A percentile compares a stretch with the other conserved stretches of the same genome.
phyloP scores from a whole-genome alignment of 2,329 filamentous ascomycete genomes.

The Dactylonectria estremocensis region DNA sequence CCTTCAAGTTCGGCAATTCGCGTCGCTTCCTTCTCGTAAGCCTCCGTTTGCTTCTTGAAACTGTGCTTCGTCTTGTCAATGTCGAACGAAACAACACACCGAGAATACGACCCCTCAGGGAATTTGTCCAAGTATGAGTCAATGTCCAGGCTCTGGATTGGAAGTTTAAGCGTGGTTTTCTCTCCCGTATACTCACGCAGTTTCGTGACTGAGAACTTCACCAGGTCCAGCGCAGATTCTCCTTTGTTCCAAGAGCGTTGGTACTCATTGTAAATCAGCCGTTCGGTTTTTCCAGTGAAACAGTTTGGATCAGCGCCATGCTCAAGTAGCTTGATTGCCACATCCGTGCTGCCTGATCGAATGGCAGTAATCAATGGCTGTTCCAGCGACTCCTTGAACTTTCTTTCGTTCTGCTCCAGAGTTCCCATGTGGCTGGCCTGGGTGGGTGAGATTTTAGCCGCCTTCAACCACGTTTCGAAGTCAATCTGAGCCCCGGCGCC shows the following conservation, averaged over 20 bases:
- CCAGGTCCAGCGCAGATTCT: conserved; percentile 72
- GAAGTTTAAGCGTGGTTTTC: conserved; percentile 31
- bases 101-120: conserved; percentile 70
- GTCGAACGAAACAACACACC: conserved; percentile 65
- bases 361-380: conserved; percentile 79
- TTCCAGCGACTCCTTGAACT: conserved; percentile 63
- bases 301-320: conserved; percentile 77
- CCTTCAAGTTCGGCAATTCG: conserved; percentile 36
- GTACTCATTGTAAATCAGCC: conserved; percentile 54
- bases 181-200: conserved; percentile 62
- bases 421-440: conserved; percentile 52
- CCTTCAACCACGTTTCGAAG: conserved; percentile 76
- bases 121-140: conserved; percentile 70
- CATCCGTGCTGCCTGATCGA: conserved; percentile 56
- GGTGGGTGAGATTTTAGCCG: conserved; percentile 62
- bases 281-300: conserved; percentile 60
- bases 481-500: conserved; percentile 74
- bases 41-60: conserved; percentile 50
- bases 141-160: conserved; percentile 54
- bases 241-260: conserved; percentile 55
- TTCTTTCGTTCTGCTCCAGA: conserved; percentile 64
- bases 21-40: conserved; percentile 46
- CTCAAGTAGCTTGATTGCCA: conserved; percentile 73
- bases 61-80: conserved; percentile 54
- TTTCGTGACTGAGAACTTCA: conserved; percentile 65